Percentiles rank a stretch among this genome's conserved stretches.
These are phyloP conservation scores for Aspergillus felis DNA, from an alignment of 2,329 filamentous ascomycete genomes.

Conservation along the genomic window DNA sequence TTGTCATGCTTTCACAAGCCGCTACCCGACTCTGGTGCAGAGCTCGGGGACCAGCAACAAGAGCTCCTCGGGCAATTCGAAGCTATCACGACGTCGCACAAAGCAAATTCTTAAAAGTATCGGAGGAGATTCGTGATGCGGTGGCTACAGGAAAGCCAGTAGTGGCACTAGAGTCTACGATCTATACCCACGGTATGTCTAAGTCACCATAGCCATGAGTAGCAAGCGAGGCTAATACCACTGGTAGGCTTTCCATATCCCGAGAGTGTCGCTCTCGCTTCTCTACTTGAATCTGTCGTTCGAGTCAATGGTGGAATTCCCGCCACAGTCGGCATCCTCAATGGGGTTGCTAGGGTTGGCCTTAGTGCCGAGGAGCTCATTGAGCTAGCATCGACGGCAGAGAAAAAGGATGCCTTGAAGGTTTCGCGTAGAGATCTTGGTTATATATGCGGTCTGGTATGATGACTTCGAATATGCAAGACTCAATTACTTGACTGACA, in stretches of 20 bases:
- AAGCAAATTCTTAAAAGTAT: conserved; percentile 62
- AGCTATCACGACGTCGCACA: conserved; percentile 28
- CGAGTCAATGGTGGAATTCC: conserved; percentile 78
- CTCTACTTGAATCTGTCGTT: conserved; percentile 74
- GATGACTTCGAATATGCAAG: conserved; percentile 15
- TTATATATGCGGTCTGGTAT: conserved; percentile 72
- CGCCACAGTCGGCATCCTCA: conserved; percentile 83
- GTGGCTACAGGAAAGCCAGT: conserved; percentile 72
- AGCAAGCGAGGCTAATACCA: conserved; percentile 4
- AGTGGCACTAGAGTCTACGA: conserved; percentile 90
- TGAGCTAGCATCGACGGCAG: conserved; percentile 62
- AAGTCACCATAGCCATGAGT: not conserved
- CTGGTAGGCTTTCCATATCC: conserved; percentile 63
- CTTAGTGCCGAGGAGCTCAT: conserved; percentile 68
- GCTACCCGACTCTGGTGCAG: conserved; percentile 17
- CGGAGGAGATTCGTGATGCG: conserved; percentile 78
- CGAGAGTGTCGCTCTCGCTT: conserved; percentile 70
- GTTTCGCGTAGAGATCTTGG: conserved; percentile 83
- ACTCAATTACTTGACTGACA: conserved; percentile 1
- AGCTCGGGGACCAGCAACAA: conserved; percentile 7
- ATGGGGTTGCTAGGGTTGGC: conserved; percentile 79
- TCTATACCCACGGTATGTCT: conserved; percentile 80
- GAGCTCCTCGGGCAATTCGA: conserved; percentile 13
- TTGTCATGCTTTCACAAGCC: conserved; percentile 20
- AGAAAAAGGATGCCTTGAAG: conserved; percentile 68